A percentile compares a stretch with the other conserved stretches of the same genome.
Evolutionary conservation across 2,329 filamentous ascomycete genomes (phyloP).

Genomic region (Exophiala lecanii-corni): DNA sequence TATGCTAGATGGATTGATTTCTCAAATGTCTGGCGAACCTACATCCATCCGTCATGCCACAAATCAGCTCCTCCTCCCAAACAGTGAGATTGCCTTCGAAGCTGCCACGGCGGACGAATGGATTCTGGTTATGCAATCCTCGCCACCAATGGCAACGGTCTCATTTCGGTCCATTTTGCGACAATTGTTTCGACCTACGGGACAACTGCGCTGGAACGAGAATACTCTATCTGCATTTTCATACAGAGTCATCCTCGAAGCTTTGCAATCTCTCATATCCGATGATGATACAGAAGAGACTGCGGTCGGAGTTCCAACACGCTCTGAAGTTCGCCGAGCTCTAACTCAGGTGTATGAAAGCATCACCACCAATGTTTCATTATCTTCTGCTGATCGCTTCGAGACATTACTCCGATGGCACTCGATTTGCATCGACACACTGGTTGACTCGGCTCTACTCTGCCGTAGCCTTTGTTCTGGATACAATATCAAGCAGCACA

Average conservation of each 20-base stretch:
- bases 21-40: constrained; percentile 40
- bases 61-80: constrained; percentile 39
- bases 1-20: constrained; percentile 43
- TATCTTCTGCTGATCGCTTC: constrained; percentile 35
- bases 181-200: constrained; percentile 34
- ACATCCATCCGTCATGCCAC: constrained; percentile 41
- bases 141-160: constrained; percentile 30
- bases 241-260: constrained; percentile 41
- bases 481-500: constrained; percentile 37
- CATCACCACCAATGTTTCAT: constrained; percentile 35
- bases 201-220: constrained; percentile 30
- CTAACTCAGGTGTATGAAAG: constrained; percentile 38
- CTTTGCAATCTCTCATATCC: constrained; percentile 41
- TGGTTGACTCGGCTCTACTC: constrained; percentile 38
- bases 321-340: constrained; percentile 36
- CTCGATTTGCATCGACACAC: constrained; percentile 41
- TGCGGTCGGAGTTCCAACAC: constrained; percentile 38
- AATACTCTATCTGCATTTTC: constrained; percentile 39
- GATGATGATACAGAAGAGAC: constrained; percentile 36
- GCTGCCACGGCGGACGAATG: constrained; percentile 39
- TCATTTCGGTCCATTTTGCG: constrained; percentile 40
- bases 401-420: constrained; percentile 44
- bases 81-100: constrained; percentile 39
- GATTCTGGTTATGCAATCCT: constrained; percentile 30
- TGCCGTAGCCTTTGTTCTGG: constrained; percentile 37